Evolutionary conservation across 2,329 filamentous ascomycete species (phyloP), one percentile per base, ranked within the genome.

Genomic region (Xylaria sp.): DNA sequence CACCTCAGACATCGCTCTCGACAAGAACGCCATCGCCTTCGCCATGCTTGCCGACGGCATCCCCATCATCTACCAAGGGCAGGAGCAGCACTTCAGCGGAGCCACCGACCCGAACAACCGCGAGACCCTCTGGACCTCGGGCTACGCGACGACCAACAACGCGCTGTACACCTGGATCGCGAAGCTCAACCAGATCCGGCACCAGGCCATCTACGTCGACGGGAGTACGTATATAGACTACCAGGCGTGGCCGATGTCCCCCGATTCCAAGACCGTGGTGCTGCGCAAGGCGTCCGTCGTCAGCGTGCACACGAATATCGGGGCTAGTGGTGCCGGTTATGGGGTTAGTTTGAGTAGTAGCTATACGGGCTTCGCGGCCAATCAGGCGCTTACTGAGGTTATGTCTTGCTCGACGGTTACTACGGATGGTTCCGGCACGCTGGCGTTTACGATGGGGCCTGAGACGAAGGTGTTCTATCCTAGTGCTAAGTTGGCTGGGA

Each of bases 61-160:
- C 51, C 87, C 87, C 0, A 86, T 89, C 76, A 80, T 88, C 50
- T 89, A 89, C 75, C 81, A 88, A 68, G 87, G 87, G 10, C 86
- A 89, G 74, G 87, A 89, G 75, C 87, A 89, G 68, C 83, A 85
- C 73, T 86, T 83, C 75, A 74, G 79, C 18, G 85, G 85, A 25
- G 73, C 66, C 3, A 75, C 50, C 5, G 82, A 82, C 28, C 84
- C 84, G 0, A 55, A 77, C 58, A 86, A 86, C 74, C 83, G 85
- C 18, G 85, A 87, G 72, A 82, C 85, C 1, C 75, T 84, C 41
- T 88, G 85, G 85, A 73, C 82, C 1, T 84, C 84, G 0, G 78
- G 80, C 0, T 87, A 85, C 74, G 74, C 78, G 34, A 86, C 82
- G 37, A 86, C 82, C 32, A 41, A 52, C 39, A 65, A 41, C 41